Evolutionary conservation across 331 rosid species (phyloP).

Genomic region (Pyrus hybrid): DNA sequence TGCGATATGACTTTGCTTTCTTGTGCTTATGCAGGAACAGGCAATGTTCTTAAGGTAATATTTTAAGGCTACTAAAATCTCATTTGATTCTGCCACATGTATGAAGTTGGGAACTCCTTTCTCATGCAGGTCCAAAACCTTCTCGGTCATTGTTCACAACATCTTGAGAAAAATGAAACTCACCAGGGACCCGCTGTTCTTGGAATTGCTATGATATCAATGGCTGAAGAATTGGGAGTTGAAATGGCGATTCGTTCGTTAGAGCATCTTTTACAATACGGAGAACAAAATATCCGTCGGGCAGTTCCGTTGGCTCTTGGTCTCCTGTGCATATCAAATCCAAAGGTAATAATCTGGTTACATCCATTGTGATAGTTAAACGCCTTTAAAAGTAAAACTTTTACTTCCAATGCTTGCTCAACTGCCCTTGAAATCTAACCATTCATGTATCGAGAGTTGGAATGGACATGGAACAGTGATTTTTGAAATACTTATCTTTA

Average conservation of each 20-base stretch:
- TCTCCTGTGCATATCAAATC: slow-evolving; percentile 91
- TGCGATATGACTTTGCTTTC: slow-evolving; percentile 95
- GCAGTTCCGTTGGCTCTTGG: slow-evolving; percentile 98
- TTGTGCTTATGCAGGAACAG: slow-evolving; percentile 99
- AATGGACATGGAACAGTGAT: background rate
- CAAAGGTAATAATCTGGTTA: slow-evolving; percentile 50
- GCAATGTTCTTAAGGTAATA: slow-evolving; percentile 54
- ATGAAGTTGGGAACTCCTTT: slow-evolving; percentile 10
- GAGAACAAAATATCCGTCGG: slow-evolving; percentile 92
- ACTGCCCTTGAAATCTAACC: background rate
- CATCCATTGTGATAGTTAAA: background rate
- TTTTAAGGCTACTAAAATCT: background rate
- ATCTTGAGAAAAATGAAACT: slow-evolving; percentile 91
- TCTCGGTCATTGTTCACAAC: slow-evolving; percentile 95
- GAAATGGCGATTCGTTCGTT: slow-evolving; percentile 98
- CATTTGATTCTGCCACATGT: slow-evolving; percentile 2
- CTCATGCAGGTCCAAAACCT: slow-evolving; percentile 76
- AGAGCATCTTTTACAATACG: slow-evolving; percentile 97
- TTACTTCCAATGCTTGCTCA: background rate
- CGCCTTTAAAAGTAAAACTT: background rate
- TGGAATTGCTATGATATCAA: slow-evolving; percentile 98
- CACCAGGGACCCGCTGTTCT: slow-evolving; percentile 99
- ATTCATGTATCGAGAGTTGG: background rate
- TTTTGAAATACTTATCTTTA: background rate
- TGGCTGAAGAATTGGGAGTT: slow-evolving; percentile 96